Conservation (phyloP, 345 rosid species). For the thale cress (Arabidopsis thaliana) region TAIR10.1 NC_003070.9:27620001-27620500, state of each 20-base stretch:
- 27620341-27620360: constrained; percentile 91
- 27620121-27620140: constrained; percentile 72
- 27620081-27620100: neutral
- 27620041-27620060: neutral
- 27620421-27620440: constrained; percentile 51
- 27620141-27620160: constrained; percentile 82
- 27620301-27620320: constrained; percentile 52
- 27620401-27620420: constrained; percentile 52
- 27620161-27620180: constrained; percentile 76
- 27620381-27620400: constrained; percentile 65
- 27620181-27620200: constrained; percentile 95
- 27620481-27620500: constrained; percentile 55
- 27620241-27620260: constrained; percentile 65
- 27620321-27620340: constrained; percentile 75
- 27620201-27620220: constrained; percentile 69
- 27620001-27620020: neutral
- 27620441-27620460: constrained; percentile 54
- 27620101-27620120: constrained; percentile 31
- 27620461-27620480: constrained; percentile 61
- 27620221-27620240: constrained; percentile 81
- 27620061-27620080: constrained; percentile 45
- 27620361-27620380: constrained; percentile 67
- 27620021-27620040: constrained; percentile 25
- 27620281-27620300: constrained; percentile 38
- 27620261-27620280: constrained; percentile 53